Evolutionary conservation across 768 basidiomycete species (phyloP).

Genomic region (Ramaria sp.): DNA sequence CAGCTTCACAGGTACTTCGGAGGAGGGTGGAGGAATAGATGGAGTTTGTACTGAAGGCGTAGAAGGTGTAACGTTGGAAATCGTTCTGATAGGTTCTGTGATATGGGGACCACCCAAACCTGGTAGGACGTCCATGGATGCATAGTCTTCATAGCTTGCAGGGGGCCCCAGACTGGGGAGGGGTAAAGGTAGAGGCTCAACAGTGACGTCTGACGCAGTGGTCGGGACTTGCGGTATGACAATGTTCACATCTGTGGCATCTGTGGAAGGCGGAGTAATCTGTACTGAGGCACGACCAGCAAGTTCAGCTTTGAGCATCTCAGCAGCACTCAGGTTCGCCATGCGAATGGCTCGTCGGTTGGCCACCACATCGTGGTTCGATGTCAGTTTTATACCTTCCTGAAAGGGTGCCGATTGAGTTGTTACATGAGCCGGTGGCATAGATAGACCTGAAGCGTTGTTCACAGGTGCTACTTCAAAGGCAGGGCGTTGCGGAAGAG

Average conservation of each 20-base stretch:
- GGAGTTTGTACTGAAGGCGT: not conserved
- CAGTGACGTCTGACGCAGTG: conserved; percentile 3
- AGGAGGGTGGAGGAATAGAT: not conserved
- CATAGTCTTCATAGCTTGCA: conserved; percentile 5
- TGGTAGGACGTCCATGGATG: conserved; percentile 7
- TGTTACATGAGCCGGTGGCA: not conserved
- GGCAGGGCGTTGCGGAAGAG: conserved; percentile 51
- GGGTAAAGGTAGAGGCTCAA: conserved; percentile 1
- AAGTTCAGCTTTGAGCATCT: conserved; percentile 85
- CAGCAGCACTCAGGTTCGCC: conserved; percentile 95
- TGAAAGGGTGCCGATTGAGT: conserved; percentile 8
- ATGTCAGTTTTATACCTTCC: conserved; percentile 35
- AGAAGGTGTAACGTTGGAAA: not conserved
- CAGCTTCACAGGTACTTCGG: not conserved
- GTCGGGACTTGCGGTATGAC: conserved; percentile 1
- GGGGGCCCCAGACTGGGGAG: not conserved
- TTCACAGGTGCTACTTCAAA: conserved; percentile 62
- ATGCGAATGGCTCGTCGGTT: conserved; percentile 86
- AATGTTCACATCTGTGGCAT: conserved; percentile 2
- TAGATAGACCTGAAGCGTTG: not conserved
- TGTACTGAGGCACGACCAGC: conserved; percentile 39
- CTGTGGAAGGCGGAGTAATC: conserved; percentile 14
- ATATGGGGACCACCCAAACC: conserved; percentile 6
- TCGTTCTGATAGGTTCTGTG: not conserved
- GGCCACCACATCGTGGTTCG: conserved; percentile 83